phyloP scores from a whole-genome alignment of 2,329 filamentous ascomycete species.

The Amauroascus verrucosus region DNA sequence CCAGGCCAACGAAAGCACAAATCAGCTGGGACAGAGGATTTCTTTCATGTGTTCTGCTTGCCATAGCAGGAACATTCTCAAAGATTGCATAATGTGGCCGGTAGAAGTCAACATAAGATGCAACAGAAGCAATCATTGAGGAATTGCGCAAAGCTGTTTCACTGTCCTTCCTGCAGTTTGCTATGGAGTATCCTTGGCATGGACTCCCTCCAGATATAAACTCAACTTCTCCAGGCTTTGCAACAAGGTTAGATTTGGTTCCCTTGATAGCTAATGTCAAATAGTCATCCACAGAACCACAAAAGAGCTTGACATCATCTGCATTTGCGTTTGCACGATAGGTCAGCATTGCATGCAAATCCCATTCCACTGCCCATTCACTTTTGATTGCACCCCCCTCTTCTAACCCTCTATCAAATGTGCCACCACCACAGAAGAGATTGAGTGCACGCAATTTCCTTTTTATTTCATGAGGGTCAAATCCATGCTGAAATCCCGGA shows the following conservation, averaged over 20 bases:
- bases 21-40: slow-evolving; percentile 66
- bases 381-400: slow-evolving; percentile 58
- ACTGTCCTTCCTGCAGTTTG: slow-evolving; percentile 51
- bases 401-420: slow-evolving; percentile 65
- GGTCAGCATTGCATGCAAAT: slow-evolving; percentile 54
- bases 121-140: slow-evolving; percentile 67
- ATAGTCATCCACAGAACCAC: slow-evolving; percentile 63
- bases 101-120: slow-evolving; percentile 63
- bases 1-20: slow-evolving; percentile 61
- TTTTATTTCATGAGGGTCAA: slow-evolving; percentile 35
- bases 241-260: slow-evolving; percentile 38
- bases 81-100: slow-evolving; percentile 63
- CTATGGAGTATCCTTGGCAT: slow-evolving; percentile 61
- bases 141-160: slow-evolving; percentile 55
- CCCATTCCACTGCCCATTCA: slow-evolving; percentile 58
- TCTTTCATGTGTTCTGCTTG: slow-evolving; percentile 40
- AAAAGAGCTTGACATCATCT: slow-evolving; percentile 46
- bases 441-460: slow-evolving; percentile 52
- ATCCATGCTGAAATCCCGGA: slow-evolving; percentile 44
- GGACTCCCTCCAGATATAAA: slow-evolving; percentile 64
- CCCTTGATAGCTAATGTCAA: slow-evolving; percentile 48
- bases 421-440: slow-evolving; percentile 68
- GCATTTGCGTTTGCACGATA: slow-evolving; percentile 56
- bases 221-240: slow-evolving; percentile 53
- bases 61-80: slow-evolving; percentile 65